These are phyloP conservation scores for Diplodia corticola DNA, from an alignment of 2,329 filamentous ascomycete species.

Conservation along the genomic window DNA sequence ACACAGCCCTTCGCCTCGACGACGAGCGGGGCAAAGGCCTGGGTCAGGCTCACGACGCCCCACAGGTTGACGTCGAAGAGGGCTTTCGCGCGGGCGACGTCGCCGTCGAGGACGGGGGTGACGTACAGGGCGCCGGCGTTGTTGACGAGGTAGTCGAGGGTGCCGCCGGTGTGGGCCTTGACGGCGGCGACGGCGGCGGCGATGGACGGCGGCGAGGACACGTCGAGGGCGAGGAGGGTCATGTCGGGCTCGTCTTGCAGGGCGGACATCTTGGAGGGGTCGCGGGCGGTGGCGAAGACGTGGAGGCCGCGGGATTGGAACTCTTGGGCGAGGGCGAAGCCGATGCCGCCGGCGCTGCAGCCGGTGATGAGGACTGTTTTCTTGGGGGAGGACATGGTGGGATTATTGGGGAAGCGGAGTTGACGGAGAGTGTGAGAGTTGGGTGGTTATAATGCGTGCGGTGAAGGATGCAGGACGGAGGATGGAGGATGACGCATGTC, in stretches of 20 bases:
- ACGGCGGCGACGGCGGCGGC: neutral
- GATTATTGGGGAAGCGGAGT: neutral
- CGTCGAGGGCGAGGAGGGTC: neutral
- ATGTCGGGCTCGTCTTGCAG: slow-evolving; percentile 29
- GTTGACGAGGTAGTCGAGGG: slow-evolving; percentile 38
- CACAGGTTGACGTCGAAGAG: slow-evolving; percentile 44
- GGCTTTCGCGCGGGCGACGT: neutral
- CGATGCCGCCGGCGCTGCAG: slow-evolving; percentile 41
- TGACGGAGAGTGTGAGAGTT: neutral
- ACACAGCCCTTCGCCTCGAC: slow-evolving; percentile 2
- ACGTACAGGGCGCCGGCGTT: slow-evolving; percentile 44
- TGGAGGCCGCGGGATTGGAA: slow-evolving; percentile 41
- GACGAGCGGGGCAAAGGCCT: slow-evolving; percentile 38
- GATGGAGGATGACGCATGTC: too few relatives aligned
- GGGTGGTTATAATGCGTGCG: too few relatives aligned
- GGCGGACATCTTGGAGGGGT: slow-evolving; percentile 35
- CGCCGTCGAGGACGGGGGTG: slow-evolving; percentile 40
- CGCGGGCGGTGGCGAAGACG: slow-evolving; percentile 47
- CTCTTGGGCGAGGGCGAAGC: slow-evolving; percentile 41
- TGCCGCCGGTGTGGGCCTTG: neutral
- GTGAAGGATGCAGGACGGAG: too few relatives aligned
- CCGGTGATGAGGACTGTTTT: slow-evolving; percentile 32
- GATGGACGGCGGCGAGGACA: slow-evolving; percentile 25
- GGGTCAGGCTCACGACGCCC: slow-evolving; percentile 38
- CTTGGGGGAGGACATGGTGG: neutral